Evolutionary conservation across 495 filamentous ascomycete genomes (phyloP).

Genomic region (Penicillium daleae): DNA sequence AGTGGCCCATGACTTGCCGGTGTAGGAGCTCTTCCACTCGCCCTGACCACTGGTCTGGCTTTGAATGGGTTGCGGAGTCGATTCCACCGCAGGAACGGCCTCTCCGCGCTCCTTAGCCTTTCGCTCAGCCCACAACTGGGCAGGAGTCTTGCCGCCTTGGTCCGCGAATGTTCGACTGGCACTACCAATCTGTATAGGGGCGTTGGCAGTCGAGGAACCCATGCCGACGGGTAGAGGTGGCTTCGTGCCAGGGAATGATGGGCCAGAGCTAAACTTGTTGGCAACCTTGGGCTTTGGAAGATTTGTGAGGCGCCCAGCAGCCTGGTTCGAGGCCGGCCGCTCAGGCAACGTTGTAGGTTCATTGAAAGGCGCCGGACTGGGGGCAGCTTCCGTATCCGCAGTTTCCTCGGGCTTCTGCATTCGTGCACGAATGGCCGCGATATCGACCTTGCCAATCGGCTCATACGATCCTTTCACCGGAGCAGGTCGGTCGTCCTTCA

Average conservation of each 20-base stretch:
- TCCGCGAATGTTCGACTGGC: slow-evolving; percentile 94
- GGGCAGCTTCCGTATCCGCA: slow-evolving; percentile 42
- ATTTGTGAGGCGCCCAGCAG: slow-evolving; percentile 79
- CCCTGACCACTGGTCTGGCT: slow-evolving; percentile 70
- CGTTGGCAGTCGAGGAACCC: slow-evolving; percentile 52
- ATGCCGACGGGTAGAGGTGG: slow-evolving; percentile 75
- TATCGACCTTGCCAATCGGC: slow-evolving; percentile 92
- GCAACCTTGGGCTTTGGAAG: slow-evolving; percentile 93
- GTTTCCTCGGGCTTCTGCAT: slow-evolving; percentile 64
- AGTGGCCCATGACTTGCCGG: slow-evolving; percentile 84
- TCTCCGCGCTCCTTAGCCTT: slow-evolving; percentile 79
- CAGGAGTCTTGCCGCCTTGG: slow-evolving; percentile 92
- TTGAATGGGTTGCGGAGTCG: slow-evolving; percentile 53
- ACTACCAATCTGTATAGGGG: slow-evolving; percentile 66
- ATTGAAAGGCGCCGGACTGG: slow-evolving; percentile 38
- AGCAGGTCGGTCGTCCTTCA: slow-evolving; percentile 74
- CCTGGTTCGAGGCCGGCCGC: slow-evolving; percentile 64
- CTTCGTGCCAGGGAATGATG: slow-evolving; percentile 81
- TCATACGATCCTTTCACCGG: slow-evolving; percentile 90
- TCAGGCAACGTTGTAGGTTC: slow-evolving; percentile 65
- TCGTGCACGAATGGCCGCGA: slow-evolving; percentile 84
- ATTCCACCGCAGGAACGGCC: slow-evolving; percentile 38
- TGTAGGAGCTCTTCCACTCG: slow-evolving; percentile 89
- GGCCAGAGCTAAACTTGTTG: slow-evolving; percentile 77
- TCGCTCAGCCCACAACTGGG: slow-evolving; percentile 96